These are phyloP conservation scores for Suillus decipiens DNA, from an alignment of 768 basidiomycete genomes.

Conservation along the genomic window DNA sequence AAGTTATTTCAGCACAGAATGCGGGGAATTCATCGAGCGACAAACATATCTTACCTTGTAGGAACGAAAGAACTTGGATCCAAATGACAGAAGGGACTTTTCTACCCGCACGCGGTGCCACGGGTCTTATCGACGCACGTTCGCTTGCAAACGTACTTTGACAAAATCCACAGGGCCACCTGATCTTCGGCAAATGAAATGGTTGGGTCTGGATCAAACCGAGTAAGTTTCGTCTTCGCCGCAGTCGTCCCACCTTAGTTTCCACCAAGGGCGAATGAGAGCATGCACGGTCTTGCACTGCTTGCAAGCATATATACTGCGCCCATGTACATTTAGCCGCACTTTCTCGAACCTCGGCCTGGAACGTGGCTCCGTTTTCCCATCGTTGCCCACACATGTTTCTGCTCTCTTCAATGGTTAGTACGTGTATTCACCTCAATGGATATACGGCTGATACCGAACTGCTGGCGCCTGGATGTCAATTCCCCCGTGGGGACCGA, in stretches of 20 bases:
- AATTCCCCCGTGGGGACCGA: neutral
- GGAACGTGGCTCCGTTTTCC: constrained; percentile 22
- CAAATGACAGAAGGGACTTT: constrained; percentile 25
- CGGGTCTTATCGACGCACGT: constrained; percentile 39
- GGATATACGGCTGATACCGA: neutral
- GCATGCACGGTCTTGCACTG: constrained; percentile 22
- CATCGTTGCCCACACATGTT: neutral
- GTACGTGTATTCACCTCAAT: neutral
- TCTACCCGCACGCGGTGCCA: constrained; percentile 33
- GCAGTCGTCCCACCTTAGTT: constrained; percentile 4
- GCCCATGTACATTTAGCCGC: constrained; percentile 7
- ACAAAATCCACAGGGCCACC: constrained; percentile 8
- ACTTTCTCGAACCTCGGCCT: neutral
- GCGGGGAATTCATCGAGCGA: constrained; percentile 13
- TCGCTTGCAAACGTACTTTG: constrained; percentile 25
- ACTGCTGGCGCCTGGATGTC: neutral
- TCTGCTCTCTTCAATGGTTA: neutral
- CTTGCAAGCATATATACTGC: constrained; percentile 16
- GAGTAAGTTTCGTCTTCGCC: neutral
- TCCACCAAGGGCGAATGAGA: constrained; percentile 25
- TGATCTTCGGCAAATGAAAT: constrained; percentile 3
- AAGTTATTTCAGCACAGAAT: neutral
- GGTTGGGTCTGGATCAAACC: neutral
- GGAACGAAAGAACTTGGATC: constrained; percentile 15
- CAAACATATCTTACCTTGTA: constrained; percentile 3